Base-by-base conservation (phyloP, 129 eudicot species). In the Lactuca saligna region DNA sequence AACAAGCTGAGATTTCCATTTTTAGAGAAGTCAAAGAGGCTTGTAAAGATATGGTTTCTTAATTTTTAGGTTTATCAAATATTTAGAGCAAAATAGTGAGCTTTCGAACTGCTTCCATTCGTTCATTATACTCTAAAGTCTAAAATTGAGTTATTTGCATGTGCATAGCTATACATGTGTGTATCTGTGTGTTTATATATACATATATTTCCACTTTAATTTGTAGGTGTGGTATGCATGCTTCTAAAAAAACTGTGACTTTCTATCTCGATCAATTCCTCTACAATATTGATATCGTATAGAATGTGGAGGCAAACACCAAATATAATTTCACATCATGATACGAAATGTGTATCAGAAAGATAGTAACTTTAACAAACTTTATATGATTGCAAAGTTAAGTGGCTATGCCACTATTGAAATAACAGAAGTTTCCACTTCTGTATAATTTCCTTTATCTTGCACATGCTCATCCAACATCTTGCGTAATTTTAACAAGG, bases 331-430 rank as follows among this genome's bases (percentile, higher is more conserved):
- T 35, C 38, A 35, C 38, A 35, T 35, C 38, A 35, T 35, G 5
- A 4, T 35, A 0, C 38, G 6, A 35, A 35, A 35, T 4, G 6
- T 35, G 6, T 4, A 6, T 35, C 5, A 35, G 38, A 35, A 35
- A 35, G 38, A 35, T 35, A 6, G 5, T 2, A 35, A 35, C 38
- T 4, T 35, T 35, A 35, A 0, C 4, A 35, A 91, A 95, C 95
- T 85, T 76, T 83, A 61, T 80, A 79, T 62, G 82, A 53, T 67
- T 85, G 95, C 85, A 85, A 65, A 42, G 95, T 85, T 17, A 95
- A 87, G 77, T 85, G 87, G 87, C 95, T 91, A 79, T 81, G 80
- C 57, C 97, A 89, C 4, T 87, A 81, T 64, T 82, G 87, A 70
- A 50, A 82, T 87, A 64, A 84, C 89, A 82, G 87, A 80, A 53